Conservation (phyloP, 352 stramenopile genomes). For the Aphanomyces cochlioides region DNA sequence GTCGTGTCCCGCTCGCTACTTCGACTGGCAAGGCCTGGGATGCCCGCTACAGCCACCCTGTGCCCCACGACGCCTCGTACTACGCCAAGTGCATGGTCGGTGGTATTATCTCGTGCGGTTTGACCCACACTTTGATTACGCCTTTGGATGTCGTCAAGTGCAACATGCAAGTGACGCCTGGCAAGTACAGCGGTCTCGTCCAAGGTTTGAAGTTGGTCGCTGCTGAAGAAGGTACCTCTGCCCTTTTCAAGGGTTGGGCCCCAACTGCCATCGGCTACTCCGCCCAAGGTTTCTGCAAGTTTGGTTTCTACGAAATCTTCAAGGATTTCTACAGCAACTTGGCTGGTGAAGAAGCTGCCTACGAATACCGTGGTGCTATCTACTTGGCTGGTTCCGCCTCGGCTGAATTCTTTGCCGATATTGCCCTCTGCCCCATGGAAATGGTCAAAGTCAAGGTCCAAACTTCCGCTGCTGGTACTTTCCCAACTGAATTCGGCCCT, state of each 20-base stretch:
- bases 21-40: conserved; percentile 67
- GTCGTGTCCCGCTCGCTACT: conserved; percentile 58
- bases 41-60: conserved; percentile 69
- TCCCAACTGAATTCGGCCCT: conserved; percentile 83
- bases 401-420: conserved; percentile 92
- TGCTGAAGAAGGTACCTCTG: conserved; percentile 72
- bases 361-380: conserved; percentile 90
- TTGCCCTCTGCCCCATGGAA: conserved; percentile 92
- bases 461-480: conserved; percentile 84
- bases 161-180: conserved; percentile 92
- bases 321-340: conserved; percentile 92
- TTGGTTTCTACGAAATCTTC: conserved; percentile 95
- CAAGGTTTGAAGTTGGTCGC: conserved; percentile 83
- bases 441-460: conserved; percentile 95
- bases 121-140: conserved; percentile 91
- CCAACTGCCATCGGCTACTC: conserved; percentile 91
- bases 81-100: conserved; percentile 94
- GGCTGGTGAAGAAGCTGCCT: conserved; percentile 88
- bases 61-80: conserved; percentile 86
- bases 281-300: conserved; percentile 88
- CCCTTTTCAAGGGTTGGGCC: conserved; percentile 89
- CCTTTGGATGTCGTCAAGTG: conserved; percentile 94
- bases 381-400: conserved; percentile 91
- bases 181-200: conserved; percentile 79
- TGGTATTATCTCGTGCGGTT: conserved; percentile 89